A percentile compares a stretch with the other conserved stretches of the same genome.
These are phyloP conservation scores for Stachybotrys elegans DNA, from an alignment of 2,329 filamentous ascomycete species.

Conservation along the genomic window DNA sequence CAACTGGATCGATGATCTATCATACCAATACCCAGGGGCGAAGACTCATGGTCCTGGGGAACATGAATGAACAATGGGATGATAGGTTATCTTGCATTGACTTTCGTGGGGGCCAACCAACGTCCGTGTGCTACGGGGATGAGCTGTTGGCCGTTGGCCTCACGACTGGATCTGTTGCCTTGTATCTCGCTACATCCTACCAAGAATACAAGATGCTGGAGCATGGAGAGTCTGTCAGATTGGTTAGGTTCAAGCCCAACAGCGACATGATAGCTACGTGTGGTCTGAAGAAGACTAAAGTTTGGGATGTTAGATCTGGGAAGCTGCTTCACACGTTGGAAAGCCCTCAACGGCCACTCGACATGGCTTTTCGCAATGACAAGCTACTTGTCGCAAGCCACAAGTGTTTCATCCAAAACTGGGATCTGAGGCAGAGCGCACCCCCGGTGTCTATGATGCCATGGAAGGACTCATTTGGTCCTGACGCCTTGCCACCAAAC, in stretches of 20 bases:
- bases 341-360: conserved; percentile 15
- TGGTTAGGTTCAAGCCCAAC: conserved; percentile 23
- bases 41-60: conserved; percentile 17
- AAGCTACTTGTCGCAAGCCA: conserved; percentile 19
- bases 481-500: conserved; percentile 6
- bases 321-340: conserved; percentile 18
- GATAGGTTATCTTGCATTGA: conserved; percentile 24
- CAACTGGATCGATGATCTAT: conserved; percentile 18
- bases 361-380: conserved; percentile 19
- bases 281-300: conserved; percentile 17
- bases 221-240: conserved; percentile 23
- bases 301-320: conserved; percentile 25
- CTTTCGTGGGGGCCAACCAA: conserved; percentile 17
- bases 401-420: conserved; percentile 20
- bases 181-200: conserved; percentile 19
- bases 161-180: conserved; percentile 12
- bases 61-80: conserved; percentile 20
- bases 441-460: conserved; percentile 7
- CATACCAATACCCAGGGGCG: conserved; percentile 7
- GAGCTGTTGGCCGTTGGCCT: conserved; percentile 21
- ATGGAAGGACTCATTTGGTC: conserved; percentile 17
- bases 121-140: conserved; percentile 18
- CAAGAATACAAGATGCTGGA: conserved; percentile 19
- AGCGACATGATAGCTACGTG: conserved; percentile 23
- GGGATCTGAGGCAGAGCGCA: conserved; percentile 18